These are phyloP conservation scores for Canavalia gladiata DNA, from an alignment of 306 rosid genomes.

Conservation along the genomic window DNA sequence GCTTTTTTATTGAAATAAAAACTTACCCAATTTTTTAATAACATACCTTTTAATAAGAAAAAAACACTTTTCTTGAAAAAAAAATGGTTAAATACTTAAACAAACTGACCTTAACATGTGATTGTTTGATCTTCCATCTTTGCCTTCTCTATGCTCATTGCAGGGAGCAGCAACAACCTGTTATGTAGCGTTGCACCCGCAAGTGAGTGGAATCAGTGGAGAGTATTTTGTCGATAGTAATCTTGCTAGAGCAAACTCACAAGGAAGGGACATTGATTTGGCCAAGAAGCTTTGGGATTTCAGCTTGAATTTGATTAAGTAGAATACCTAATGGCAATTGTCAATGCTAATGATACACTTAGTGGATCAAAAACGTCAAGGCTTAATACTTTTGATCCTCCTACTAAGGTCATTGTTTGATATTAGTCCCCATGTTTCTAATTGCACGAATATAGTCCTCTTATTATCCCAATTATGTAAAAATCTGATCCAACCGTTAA, in stretches of 20 bases:
- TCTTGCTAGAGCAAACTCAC: slow-evolving; percentile 55
- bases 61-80: not conserved
- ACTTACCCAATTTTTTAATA: not conserved
- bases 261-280: slow-evolving; percentile 56
- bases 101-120: not conserved
- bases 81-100: not conserved
- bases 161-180: slow-evolving; percentile 95
- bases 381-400: no score
- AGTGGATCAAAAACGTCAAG: no score
- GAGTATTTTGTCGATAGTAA: slow-evolving; percentile 67
- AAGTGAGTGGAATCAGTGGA: slow-evolving; percentile 70
- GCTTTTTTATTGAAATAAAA: no score
- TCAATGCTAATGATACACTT: no score
- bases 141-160: not conserved
- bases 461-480: no score
- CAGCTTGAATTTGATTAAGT: slow-evolving; percentile 55
- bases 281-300: slow-evolving; percentile 85
- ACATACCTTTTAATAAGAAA: not conserved
- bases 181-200: slow-evolving; percentile 81
- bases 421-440: no score
- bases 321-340: not conserved
- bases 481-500: no score
- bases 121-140: slow-evolving; percentile 1
- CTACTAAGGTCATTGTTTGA: no score
- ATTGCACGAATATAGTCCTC: no score